These are phyloP conservation scores for Chlamydomonas sphaeroides DNA, from an alignment of 139 green algal species.

Conservation along the genomic window DNA sequence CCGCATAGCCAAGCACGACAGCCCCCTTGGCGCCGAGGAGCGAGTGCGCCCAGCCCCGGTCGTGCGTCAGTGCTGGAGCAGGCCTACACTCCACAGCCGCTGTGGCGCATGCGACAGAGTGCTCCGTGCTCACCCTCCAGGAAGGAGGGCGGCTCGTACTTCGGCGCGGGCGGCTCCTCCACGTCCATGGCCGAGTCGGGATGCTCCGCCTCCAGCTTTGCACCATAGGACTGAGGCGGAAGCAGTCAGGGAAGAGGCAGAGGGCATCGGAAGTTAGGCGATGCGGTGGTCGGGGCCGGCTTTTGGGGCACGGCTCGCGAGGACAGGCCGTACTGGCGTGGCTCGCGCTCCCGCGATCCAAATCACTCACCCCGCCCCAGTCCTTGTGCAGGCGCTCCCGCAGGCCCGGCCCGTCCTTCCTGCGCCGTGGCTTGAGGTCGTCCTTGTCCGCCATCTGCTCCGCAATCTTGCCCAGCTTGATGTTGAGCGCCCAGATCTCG, in stretches of 20 bases:
- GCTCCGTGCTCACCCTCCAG: not conserved
- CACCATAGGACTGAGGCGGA: conserved; percentile 5
- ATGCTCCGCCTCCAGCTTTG: conserved; percentile 4
- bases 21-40: too few species aligned
- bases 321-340: not conserved
- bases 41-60: too few species aligned
- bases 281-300: not conserved
- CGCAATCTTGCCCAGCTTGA: not conserved
- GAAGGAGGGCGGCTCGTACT: conserved; percentile 11
- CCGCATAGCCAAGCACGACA: too few species aligned
- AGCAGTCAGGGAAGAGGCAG: not conserved
- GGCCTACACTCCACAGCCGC: too few species aligned
- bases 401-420: not conserved
- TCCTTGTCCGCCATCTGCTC: conserved; percentile 21
- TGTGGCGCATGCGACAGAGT: too few species aligned
- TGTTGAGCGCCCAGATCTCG: conserved; percentile 28
- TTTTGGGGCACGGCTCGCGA: not conserved
- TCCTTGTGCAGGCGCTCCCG: conserved; percentile 23
- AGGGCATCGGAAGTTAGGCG: not conserved
- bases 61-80: too few species aligned
- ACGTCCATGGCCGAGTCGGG: not conserved
- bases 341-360: too few species aligned
- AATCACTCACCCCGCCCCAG: conserved; percentile 20
- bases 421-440: not conserved
- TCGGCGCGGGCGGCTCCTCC: not conserved